Conservation (phyloP, 73 alveolate genomes). For the Tetrahymena malaccensis region DNA sequence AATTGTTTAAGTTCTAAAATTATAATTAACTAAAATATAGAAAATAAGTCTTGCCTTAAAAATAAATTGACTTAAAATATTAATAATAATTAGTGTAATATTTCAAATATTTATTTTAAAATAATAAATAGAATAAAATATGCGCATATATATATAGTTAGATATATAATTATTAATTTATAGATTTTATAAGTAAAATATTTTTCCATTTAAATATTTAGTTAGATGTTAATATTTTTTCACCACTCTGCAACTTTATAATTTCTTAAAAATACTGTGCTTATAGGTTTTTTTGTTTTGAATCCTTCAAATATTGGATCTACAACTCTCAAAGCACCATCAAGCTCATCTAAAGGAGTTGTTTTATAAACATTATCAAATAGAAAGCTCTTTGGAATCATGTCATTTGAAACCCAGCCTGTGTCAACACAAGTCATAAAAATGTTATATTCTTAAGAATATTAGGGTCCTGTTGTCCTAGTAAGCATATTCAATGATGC, state of each 20-base stretch:
- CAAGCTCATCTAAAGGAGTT: conserved; percentile 54
- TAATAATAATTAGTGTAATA: too few relatives aligned
- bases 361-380: not conserved
- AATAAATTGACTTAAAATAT: too few relatives aligned
- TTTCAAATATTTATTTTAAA: too few relatives aligned
- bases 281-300: not conserved
- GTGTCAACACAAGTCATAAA: conserved; percentile 89
- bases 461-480: conserved; percentile 72
- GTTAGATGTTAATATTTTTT: not conserved
- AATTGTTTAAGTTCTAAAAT: too few relatives aligned
- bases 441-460: conserved; percentile 39
- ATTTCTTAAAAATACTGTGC: not conserved
- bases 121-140: too few relatives aligned
- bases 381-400: conserved; percentile 8
- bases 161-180: too few relatives aligned
- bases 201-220: too few relatives aligned
- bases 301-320: conserved; percentile 41
- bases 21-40: too few relatives aligned
- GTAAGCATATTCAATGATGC: conserved; percentile 96
- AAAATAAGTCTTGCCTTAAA: too few relatives aligned
- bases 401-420: conserved; percentile 93
- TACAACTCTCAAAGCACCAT: conserved; percentile 52
- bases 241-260: not conserved
- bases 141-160: too few relatives aligned
- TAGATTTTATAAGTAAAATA: too few relatives aligned